phyloP scores from a whole-genome alignment of 2,329 filamentous ascomycete genomes.

The Ophiocordyceps camponoti-rufipedis region DNA sequence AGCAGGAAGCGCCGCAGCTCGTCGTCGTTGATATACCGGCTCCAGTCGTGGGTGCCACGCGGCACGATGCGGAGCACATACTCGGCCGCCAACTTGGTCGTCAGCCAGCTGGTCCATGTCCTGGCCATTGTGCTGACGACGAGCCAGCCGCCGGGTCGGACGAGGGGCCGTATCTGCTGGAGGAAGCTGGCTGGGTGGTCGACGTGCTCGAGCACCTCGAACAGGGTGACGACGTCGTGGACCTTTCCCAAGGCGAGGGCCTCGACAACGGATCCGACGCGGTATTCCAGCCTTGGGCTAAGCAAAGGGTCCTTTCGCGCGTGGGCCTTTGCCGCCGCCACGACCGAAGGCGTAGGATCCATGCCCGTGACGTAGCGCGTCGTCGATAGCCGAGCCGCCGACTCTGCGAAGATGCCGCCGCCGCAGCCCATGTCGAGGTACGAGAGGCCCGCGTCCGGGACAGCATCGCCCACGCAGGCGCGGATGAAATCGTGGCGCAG shows the following conservation, averaged over 20 bases:
- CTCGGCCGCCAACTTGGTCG: slow-evolving; percentile 85
- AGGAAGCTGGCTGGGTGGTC: slow-evolving; percentile 59
- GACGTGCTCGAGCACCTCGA: slow-evolving; percentile 93
- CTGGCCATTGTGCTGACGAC: slow-evolving; percentile 83
- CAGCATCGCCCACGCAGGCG: slow-evolving; percentile 41
- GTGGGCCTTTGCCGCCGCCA: slow-evolving; percentile 59
- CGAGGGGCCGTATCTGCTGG: slow-evolving; percentile 49
- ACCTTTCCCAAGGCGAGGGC: slow-evolving; percentile 20
- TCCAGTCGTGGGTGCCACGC: slow-evolving; percentile 87
- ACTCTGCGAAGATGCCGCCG: slow-evolving; percentile 90
- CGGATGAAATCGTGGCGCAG: slow-evolving; percentile 85
- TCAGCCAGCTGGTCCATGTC: slow-evolving; percentile 75
- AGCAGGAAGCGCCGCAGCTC: slow-evolving; percentile 48
- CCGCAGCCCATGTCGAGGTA: slow-evolving; percentile 93
- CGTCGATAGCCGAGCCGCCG: slow-evolving; percentile 48
- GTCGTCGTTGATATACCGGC: slow-evolving; percentile 78
- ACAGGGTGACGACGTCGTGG: slow-evolving; percentile 72
- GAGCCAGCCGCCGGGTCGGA: slow-evolving; percentile 84
- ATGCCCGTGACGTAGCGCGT: slow-evolving; percentile 54
- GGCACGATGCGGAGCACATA: slow-evolving; percentile 77
- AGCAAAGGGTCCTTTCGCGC: slow-evolving; percentile 57
- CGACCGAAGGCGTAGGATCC: slow-evolving; percentile 57
- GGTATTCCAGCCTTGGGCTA: slow-evolving; percentile 45
- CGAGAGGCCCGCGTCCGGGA: slow-evolving; percentile 23
- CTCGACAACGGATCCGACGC: slow-evolving; percentile 56